phyloP scores from a whole-genome alignment of 2,329 filamentous ascomycete genomes.

The Raffaelea arxii region DNA sequence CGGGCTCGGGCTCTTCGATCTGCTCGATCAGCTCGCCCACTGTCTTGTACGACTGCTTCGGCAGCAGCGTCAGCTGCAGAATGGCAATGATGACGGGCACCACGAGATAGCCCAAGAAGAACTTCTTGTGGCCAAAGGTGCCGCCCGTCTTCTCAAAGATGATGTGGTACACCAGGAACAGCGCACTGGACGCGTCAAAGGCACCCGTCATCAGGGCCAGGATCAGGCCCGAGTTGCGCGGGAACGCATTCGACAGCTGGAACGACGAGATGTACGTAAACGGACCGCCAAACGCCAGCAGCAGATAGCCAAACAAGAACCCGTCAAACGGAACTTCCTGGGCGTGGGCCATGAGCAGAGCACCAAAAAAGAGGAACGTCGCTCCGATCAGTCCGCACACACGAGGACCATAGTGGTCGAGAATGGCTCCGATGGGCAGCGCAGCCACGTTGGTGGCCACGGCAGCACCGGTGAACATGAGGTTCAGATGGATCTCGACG shows the following conservation, averaged over 20 bases:
- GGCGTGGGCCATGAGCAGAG: constrained; percentile 62
- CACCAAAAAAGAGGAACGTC: constrained; percentile 58
- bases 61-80: constrained; percentile 63
- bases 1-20: constrained; percentile 43
- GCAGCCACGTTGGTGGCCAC: constrained; percentile 83
- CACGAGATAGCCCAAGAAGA: constrained; percentile 63
- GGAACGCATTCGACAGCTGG: constrained; percentile 78
- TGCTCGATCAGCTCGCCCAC: constrained; percentile 73
- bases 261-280: constrained; percentile 78
- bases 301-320: constrained; percentile 63
- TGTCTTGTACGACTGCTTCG: constrained; percentile 70
- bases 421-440: constrained; percentile 72
- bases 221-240: constrained; percentile 66
- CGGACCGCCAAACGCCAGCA: constrained; percentile 68
- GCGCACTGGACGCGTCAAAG: constrained; percentile 72
- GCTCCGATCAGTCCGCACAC: constrained; percentile 65
- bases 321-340: constrained; percentile 59
- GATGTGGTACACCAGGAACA: constrained; percentile 67
- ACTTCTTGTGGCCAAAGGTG: constrained; percentile 51
- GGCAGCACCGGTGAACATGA: constrained; percentile 88
- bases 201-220: constrained; percentile 71
- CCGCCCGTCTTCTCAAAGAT: constrained; percentile 46
- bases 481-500: constrained; percentile 59
- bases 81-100: constrained; percentile 59
- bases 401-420: constrained; percentile 74